phyloP scores from a whole-genome alignment of 139 green algal species.

The Zygnema circumcarinatum region DNA sequence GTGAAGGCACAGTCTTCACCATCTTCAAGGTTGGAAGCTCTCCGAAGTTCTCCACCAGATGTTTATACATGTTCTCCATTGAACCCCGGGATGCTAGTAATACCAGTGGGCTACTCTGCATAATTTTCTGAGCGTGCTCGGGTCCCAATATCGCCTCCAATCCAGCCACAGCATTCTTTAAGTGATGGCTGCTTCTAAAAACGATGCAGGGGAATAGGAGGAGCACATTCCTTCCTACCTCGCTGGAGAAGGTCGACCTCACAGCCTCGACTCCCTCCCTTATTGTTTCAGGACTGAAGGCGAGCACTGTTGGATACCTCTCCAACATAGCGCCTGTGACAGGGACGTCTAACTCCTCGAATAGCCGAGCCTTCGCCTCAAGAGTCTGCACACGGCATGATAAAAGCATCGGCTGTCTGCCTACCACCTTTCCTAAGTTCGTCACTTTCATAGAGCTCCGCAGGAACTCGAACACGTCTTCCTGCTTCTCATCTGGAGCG shows the following conservation, averaged over 20 bases:
- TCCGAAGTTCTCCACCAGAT: not conserved
- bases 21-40: not conserved
- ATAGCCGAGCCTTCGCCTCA: not conserved
- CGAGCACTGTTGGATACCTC: not conserved
- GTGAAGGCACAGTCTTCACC: not conserved
- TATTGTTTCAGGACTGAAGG: not conserved
- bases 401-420: not conserved
- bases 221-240: not conserved
- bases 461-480: not conserved
- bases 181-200: not conserved
- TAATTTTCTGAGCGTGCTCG: not conserved
- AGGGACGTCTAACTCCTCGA: not conserved
- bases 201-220: not conserved
- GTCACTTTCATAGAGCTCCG: not conserved
- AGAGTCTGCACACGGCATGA: not conserved
- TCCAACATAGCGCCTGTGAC: not conserved
- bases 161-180: not conserved
- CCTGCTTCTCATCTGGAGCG: not conserved
- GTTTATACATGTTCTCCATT: not conserved
- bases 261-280: not conserved
- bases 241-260: not conserved
- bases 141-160: not conserved
- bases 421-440: not conserved
- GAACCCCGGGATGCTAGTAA: not conserved
- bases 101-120: not conserved